Percentiles rank a stretch among this genome's conserved stretches.
Conservation (phyloP, 169 alveolate species). For the Gregarina niphandrodes region DNA sequence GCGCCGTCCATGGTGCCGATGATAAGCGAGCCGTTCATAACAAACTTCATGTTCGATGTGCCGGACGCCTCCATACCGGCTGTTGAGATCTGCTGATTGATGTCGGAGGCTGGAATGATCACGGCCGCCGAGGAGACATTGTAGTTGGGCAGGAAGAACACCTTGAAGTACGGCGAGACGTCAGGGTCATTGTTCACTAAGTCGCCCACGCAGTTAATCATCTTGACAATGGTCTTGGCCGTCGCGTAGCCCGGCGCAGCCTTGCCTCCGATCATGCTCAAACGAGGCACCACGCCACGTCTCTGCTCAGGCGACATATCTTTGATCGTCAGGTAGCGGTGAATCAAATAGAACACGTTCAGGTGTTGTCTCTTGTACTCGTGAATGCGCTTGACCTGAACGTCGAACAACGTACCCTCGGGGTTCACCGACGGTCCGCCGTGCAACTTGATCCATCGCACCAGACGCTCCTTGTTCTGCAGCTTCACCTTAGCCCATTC, state of each 20-base stretch:
- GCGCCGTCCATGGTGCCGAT: slow-evolving; percentile 88
- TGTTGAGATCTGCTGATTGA: slow-evolving; percentile 69
- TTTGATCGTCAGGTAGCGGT: slow-evolving; percentile 39
- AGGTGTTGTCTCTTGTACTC: slow-evolving; percentile 73
- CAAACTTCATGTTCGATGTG: slow-evolving; percentile 75
- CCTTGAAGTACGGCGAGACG: slow-evolving; percentile 45
- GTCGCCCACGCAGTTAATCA: slow-evolving; percentile 51
- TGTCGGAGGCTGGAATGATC: slow-evolving; percentile 73
- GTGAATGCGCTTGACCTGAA: slow-evolving; percentile 70
- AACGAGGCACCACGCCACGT: slow-evolving; percentile 42
- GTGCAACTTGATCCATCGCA: slow-evolving; percentile 46
- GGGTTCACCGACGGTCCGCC: slow-evolving; percentile 32
- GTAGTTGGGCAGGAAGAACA: slow-evolving; percentile 67
- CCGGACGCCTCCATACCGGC: slow-evolving; percentile 87
- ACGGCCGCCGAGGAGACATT: slow-evolving; percentile 59
- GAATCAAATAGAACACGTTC: slow-evolving; percentile 55
- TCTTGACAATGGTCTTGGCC: slow-evolving; percentile 69
- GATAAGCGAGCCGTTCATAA: slow-evolving; percentile 73
- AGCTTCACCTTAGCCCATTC: slow-evolving; percentile 44
- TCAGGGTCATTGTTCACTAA: slow-evolving; percentile 66
- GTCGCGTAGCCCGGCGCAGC: slow-evolving; percentile 62
- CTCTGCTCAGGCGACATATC: slow-evolving; percentile 46
- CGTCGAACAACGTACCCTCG: slow-evolving; percentile 52
- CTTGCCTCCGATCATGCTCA: slow-evolving; percentile 69
- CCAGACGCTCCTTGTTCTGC: slow-evolving; percentile 42